A percentile compares a stretch with the other conserved stretches of the same genome.
Conservation (phyloP, 257 asterid species). For the Solanum sitiens region DNA sequence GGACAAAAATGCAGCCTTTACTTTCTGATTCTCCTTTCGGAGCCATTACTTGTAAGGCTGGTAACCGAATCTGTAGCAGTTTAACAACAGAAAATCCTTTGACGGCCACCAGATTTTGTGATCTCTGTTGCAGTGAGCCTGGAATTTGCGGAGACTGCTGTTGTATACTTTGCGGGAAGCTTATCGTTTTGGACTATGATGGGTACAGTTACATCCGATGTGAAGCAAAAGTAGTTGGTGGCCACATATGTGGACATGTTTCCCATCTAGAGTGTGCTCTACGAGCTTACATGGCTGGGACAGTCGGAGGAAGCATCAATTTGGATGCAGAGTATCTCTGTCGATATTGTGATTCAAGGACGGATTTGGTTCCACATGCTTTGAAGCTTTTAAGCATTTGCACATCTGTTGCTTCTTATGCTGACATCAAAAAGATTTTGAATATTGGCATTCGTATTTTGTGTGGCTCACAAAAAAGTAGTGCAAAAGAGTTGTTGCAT, state of each 20-base stretch:
- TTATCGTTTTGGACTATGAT: conserved; percentile 14
- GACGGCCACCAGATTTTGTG: conserved; percentile 40
- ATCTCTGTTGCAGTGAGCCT: conserved; percentile 60
- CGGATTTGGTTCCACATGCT: conserved; percentile 53
- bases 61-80: conserved; percentile 47
- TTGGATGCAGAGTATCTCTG: conserved; percentile 83
- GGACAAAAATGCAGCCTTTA: neutral
- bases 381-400: conserved; percentile 34
- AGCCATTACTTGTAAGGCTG: conserved; percentile 42
- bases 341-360: conserved; percentile 71
- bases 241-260: conserved; percentile 54
- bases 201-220: conserved; percentile 45
- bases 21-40: conserved; percentile 4
- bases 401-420: conserved; percentile 30
- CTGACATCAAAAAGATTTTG: conserved; percentile 39
- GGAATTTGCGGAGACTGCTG: conserved; percentile 71
- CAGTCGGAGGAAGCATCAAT: conserved; percentile 65
- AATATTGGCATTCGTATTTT: conserved; percentile 35
- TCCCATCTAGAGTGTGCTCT: conserved; percentile 71
- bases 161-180: conserved; percentile 65
- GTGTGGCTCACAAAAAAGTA: conserved; percentile 37
- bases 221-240: conserved; percentile 33
- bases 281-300: conserved; percentile 74
- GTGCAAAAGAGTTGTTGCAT: conserved; percentile 35
- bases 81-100: conserved; percentile 18